Base-by-base conservation (phyloP, 371 early-diverging fungal genomes). In the Apophysomyces variabilis region DNA sequence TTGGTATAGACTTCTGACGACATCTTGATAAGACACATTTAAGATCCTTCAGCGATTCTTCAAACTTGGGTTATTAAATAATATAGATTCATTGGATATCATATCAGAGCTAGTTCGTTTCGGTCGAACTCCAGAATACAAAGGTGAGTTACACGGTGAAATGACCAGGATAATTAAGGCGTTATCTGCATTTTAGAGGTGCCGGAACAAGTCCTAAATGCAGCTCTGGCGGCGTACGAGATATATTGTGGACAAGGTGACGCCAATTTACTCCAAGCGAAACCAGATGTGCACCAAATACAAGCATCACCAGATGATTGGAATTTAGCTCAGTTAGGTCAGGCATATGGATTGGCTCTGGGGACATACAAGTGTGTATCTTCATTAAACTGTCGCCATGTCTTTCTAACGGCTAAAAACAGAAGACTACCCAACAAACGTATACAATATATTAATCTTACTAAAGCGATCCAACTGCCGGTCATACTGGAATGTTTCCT, bases 401-500 rank as follows among this genome's bases (percentile, higher is more conserved):
- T 9, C 21, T 6, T 7, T 4, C 54, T 50, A 21, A 50, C 54
- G 21, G 21, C 21, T n/a, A 11, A 21, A 6, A 44, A 62, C 43
- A 67, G 73, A 45, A 61, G 64, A 41, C 44, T 72, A 8, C 67
- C 81, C 0, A 45, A 58, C 7, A 73, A 67, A 39, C 35, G 66
- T 38, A 60, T 75, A 7, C 77, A 77, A 35, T 69, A 57, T 39
- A 70, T 56, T 16, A 79, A 82, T 67, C 38, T 82, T 9, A 61
- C 70, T 11, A 68, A 72, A 47, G 82, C 79, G 2, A 61, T 79
- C 12, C 82, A 82, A 58, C 46, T 82, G 5, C 82, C 79, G 35
- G 43, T 76, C 4, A 75, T 82, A 13, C 59, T 79, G 12, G 79
- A 82, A 57, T 75, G 77, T 43, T 79, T 82, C 58, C 58, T 77